phyloP scores from a whole-genome alignment of 768 basidiomycete species.

The Neoboletus magnificus region DNA sequence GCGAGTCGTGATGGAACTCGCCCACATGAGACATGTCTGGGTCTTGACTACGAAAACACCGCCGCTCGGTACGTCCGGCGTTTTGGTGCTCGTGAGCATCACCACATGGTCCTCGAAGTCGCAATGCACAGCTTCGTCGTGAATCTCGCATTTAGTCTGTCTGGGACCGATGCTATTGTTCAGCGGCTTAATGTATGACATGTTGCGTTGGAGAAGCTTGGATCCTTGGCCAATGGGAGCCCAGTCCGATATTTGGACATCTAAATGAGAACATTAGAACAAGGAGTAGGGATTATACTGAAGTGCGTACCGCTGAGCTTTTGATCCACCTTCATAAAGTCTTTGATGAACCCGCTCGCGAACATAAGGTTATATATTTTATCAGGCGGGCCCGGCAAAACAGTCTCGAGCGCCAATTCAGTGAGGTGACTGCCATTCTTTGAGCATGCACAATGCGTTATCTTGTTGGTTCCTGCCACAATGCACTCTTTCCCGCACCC shows the following conservation, averaged over 20 bases:
- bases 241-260: constrained; percentile 97
- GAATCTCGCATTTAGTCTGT: constrained; percentile 93
- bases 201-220: constrained; percentile 76
- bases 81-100: constrained; percentile 85
- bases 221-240: constrained; percentile 58
- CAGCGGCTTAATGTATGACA: constrained; percentile 96
- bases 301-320: constrained; percentile 71
- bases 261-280: constrained; percentile 38
- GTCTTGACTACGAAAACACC: constrained; percentile 94
- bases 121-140: constrained; percentile 74
- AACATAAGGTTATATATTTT: constrained; percentile 96
- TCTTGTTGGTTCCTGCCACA: constrained; percentile 39
- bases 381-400: constrained; percentile 89
- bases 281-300: no score
- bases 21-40: constrained; percentile 93
- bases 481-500: constrained; percentile 1
- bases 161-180: constrained; percentile 86
- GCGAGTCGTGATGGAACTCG: constrained; percentile 67
- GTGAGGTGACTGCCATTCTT: constrained; percentile 64
- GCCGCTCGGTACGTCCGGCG: constrained; percentile 94
- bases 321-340: constrained; percentile 87
- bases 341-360: constrained; percentile 91
- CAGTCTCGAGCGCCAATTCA: constrained; percentile 72
- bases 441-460: constrained; percentile 73
- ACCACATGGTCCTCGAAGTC: constrained; percentile 83